A percentile compares a stretch with the other conserved stretches of the same genome.
Conservation (phyloP, 208 protist genomes). For the Balamuthia mandrillaris region DNA sequence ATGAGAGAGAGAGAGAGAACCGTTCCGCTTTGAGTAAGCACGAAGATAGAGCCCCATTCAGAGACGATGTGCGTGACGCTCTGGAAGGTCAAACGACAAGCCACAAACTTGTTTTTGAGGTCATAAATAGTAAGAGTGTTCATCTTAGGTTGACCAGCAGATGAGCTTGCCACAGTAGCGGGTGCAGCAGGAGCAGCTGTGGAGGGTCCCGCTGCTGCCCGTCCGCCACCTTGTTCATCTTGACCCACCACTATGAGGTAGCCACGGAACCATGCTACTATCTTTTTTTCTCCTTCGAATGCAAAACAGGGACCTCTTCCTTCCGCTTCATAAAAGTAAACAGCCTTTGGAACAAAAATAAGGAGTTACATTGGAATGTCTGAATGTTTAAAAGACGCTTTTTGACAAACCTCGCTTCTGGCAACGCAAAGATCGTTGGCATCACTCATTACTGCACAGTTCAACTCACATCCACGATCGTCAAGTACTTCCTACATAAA, state of each 20-base stretch:
- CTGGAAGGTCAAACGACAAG: slow-evolving; percentile 72
- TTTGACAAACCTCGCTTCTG: not conserved
- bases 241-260: slow-evolving; percentile 83
- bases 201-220: too few species aligned
- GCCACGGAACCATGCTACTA: slow-evolving; percentile 75
- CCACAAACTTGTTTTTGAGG: slow-evolving; percentile 79
- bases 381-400: too few species aligned
- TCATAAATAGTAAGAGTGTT: slow-evolving; percentile 13
- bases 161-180: slow-evolving; percentile 18
- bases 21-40: slow-evolving; percentile 73
- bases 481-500: slow-evolving; percentile 40
- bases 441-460: slow-evolving; percentile 50
- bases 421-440: slow-evolving; percentile 48
- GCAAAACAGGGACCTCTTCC: slow-evolving; percentile 71
- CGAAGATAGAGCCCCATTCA: slow-evolving; percentile 79
- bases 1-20: not conserved
- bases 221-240: too few species aligned
- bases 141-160: not conserved
- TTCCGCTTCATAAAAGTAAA: slow-evolving; percentile 72
- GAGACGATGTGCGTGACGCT: slow-evolving; percentile 76
- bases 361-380: not conserved
- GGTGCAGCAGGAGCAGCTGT: not conserved
- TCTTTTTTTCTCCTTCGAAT: slow-evolving; percentile 74
- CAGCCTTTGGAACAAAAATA: slow-evolving; percentile 30
- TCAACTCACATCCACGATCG: slow-evolving; percentile 48